These are phyloP conservation scores for Yamadazyma buinensis DNA, from an alignment of 1,139 yeast species.

Conservation along the genomic window DNA sequence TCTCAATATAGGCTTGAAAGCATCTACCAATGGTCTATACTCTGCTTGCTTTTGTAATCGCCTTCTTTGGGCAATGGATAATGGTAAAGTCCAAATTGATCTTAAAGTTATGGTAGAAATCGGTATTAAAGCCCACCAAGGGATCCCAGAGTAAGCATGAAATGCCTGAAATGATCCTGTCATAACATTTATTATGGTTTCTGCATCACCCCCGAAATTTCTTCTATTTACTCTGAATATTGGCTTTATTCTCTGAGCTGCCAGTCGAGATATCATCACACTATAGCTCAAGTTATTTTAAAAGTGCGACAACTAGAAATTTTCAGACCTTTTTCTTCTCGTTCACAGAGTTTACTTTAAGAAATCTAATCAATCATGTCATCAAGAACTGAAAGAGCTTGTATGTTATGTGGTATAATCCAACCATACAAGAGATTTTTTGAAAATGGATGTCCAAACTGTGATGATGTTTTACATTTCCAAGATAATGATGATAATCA, in stretches of 20 bases:
- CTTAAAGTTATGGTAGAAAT: conserved; percentile 64
- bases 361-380: conserved; percentile 35
- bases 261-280: conserved; percentile 3
- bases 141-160: conserved; percentile 58
- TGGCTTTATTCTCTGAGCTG: too few relatives aligned
- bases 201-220: conserved; percentile 11
- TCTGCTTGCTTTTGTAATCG: conserved; percentile 68
- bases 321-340: too few relatives aligned
- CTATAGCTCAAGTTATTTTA: too few relatives aligned
- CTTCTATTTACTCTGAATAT: too few relatives aligned
- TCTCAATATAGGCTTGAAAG: conserved; percentile 72
- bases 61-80: conserved; percentile 68
- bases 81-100: conserved; percentile 66
- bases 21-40: conserved; percentile 63
- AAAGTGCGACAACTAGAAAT: too few relatives aligned
- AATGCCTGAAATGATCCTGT: conserved; percentile 44
- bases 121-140: conserved; percentile 87
- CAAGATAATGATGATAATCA: conserved; percentile 80
- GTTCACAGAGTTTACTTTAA: too few relatives aligned
- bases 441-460: conserved; percentile 93
- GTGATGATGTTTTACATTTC: conserved; percentile 79
- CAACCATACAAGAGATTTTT: conserved; percentile 74
- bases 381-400: conserved; percentile 81
- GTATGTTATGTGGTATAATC: conserved; percentile 94
- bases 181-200: conserved; percentile 16